Conservation (phyloP, 2,329 filamentous ascomycete genomes). For the Botrytis galanthina region DNA sequence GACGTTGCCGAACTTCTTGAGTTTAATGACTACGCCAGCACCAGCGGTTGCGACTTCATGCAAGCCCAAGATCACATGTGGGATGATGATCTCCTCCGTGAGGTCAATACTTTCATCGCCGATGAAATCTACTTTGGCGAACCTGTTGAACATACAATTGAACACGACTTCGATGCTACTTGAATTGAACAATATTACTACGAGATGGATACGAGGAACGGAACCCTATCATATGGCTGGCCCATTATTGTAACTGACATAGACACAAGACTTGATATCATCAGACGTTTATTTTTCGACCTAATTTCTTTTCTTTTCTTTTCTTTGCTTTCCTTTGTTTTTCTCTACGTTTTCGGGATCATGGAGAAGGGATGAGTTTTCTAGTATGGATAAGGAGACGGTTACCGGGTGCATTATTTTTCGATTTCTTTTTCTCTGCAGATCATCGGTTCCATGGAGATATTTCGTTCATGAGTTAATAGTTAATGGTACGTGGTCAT, state of each 20-base stretch:
- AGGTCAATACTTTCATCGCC: not conserved
- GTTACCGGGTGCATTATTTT: not conserved
- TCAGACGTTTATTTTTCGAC: not conserved
- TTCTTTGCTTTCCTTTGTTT: not conserved
- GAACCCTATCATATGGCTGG: not conserved
- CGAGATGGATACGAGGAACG: not conserved
- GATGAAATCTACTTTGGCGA: not conserved
- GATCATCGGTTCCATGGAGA: not conserved
- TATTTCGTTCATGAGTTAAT: not conserved
- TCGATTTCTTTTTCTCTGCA: not conserved
- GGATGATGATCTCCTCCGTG: not conserved
- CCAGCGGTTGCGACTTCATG: not conserved
- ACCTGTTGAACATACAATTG: not conserved
- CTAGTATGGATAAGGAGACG: not conserved
- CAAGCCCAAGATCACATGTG: not conserved
- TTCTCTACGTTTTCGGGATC: not conserved
- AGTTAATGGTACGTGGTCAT: not conserved
- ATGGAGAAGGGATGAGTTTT: not conserved
- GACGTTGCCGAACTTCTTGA: not conserved
- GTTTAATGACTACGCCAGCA: not conserved
- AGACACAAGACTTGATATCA: slow-evolving; percentile 5
- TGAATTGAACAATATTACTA: not conserved
- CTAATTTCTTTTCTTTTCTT: not conserved
- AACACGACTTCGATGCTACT: not conserved
- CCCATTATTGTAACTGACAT: slow-evolving; percentile 9